Conservation (phyloP, 2,329 filamentous ascomycete genomes). For the Phaeosphaeriaceae sp. region DNA sequence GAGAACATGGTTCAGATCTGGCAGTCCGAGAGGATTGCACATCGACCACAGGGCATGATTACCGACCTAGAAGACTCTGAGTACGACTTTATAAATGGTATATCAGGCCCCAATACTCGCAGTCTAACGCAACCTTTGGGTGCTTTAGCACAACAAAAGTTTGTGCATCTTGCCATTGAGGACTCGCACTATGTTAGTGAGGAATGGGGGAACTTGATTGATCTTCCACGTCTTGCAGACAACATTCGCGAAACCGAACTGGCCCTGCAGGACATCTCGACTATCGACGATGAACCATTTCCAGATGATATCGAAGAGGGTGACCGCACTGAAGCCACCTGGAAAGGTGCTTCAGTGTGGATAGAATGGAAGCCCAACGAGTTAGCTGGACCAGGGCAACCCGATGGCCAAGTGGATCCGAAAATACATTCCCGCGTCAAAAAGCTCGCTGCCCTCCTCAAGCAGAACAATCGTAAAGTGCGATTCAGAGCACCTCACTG, state of each 20-base stretch:
- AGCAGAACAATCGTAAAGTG: slow-evolving; percentile 35
- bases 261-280: slow-evolving; percentile 18
- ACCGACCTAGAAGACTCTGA: slow-evolving; percentile 27
- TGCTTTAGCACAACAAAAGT: slow-evolving; percentile 44
- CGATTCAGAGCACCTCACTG: slow-evolving; percentile 45
- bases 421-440: slow-evolving; percentile 40
- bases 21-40: slow-evolving; percentile 23
- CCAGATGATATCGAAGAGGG: slow-evolving; percentile 25
- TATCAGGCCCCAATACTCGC: slow-evolving; percentile 6
- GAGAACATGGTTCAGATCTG: slow-evolving; percentile 46
- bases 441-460: slow-evolving; percentile 42
- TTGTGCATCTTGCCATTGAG: slow-evolving; percentile 44
- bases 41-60: slow-evolving; percentile 16
- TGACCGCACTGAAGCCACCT: slow-evolving; percentile 39
- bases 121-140: slow-evolving; percentile 30
- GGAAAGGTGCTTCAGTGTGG: slow-evolving; percentile 38
- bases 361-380: slow-evolving; percentile 48
- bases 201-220: slow-evolving; percentile 31
- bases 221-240: slow-evolving; percentile 24
- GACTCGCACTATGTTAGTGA: slow-evolving; percentile 33
- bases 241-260: slow-evolving; percentile 16
- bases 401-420: slow-evolving; percentile 24
- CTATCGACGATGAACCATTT: slow-evolving; percentile 22
- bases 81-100: slow-evolving; percentile 17
- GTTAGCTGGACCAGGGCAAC: slow-evolving; percentile 20